These are phyloP conservation scores for Porphyrellus sp. DNA, from an alignment of 1,284 basidiomycete genomes.

Conservation along the genomic window DNA sequence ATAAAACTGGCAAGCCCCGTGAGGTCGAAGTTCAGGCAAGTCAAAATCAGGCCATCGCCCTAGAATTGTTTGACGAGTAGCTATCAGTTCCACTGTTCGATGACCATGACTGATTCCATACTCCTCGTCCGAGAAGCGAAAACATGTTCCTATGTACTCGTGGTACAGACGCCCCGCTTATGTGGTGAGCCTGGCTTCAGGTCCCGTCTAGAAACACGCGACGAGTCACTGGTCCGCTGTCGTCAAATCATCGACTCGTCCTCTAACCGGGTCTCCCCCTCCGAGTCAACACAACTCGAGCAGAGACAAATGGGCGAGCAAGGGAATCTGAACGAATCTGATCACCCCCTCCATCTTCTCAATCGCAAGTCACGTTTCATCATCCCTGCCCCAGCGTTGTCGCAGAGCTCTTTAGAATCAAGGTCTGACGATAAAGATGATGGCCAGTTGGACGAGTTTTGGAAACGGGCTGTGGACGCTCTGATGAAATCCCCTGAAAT, in stretches of 20 bases:
- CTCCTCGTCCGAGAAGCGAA: conserved; percentile 89
- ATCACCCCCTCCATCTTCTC: conserved; percentile 53
- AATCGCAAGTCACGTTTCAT: conserved; percentile 50
- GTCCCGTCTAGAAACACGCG: conserved; percentile 62
- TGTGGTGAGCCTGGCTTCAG: conserved; percentile 90
- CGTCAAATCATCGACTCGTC: conserved; percentile 58
- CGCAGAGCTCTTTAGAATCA: conserved; percentile 21
- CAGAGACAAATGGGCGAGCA: conserved; percentile 32
- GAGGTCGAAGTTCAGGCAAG: conserved; percentile 90
- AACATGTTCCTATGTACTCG: conserved; percentile 87
- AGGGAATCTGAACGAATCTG: conserved; percentile 36
- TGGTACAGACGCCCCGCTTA: conserved; percentile 88
- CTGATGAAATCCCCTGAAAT: conserved; percentile 39
- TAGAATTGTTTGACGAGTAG: conserved; percentile 13
- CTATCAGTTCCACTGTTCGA: conserved; percentile 86
- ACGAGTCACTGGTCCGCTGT: conserved; percentile 70
- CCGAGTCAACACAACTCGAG: conserved; percentile 35
- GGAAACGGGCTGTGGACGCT: conserved; percentile 41
- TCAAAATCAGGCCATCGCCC: conserved; percentile 9
- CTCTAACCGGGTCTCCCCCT: conserved; percentile 28
- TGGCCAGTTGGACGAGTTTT: conserved; percentile 27
- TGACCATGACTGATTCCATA: conserved; percentile 83
- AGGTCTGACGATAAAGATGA: conserved; percentile 16
- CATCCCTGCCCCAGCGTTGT: conserved; percentile 34
- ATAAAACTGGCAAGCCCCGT: conserved; percentile 81